These are phyloP conservation scores for Ophiostoma novo-ulmi DNA, from an alignment of 2,329 filamentous ascomycete genomes.

Conservation along the genomic window DNA sequence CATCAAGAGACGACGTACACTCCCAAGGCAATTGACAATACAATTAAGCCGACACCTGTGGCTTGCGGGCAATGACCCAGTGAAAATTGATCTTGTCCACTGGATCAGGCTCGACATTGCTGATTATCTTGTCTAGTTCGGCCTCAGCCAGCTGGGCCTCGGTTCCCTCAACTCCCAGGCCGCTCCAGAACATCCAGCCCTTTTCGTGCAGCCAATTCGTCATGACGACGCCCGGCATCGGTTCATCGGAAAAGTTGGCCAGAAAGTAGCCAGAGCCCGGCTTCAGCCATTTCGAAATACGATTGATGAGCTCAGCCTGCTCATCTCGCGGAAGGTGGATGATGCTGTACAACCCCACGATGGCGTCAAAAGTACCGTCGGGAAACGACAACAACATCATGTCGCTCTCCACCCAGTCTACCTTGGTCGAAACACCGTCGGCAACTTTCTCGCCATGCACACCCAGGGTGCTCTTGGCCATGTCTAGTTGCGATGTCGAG, in stretches of 20 bases:
- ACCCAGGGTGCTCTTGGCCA: not conserved
- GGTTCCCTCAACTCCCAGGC: constrained; percentile 37
- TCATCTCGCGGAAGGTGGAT: not conserved
- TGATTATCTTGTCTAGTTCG: not conserved
- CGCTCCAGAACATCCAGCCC: constrained; percentile 44
- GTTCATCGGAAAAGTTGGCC: constrained; percentile 27
- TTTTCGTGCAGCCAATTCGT: constrained; percentile 39
- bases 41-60: too few species aligned
- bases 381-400: not conserved
- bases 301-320: not conserved
- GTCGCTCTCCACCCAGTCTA: constrained; percentile 3
- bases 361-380: not conserved
- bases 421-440: not conserved
- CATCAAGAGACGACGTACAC: too few species aligned
- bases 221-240: constrained; percentile 31
- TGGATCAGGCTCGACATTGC: not conserved
- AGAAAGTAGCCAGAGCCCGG: constrained; percentile 1
- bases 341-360: not conserved
- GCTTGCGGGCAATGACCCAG: constrained; percentile 1
- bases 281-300: not conserved
- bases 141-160: constrained; percentile 23
- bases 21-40: too few species aligned
- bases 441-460: not conserved
- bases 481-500: not conserved
- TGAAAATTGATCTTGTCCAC: not conserved